These are phyloP conservation scores for Penicillium sp. DNA, from an alignment of 2,329 filamentous ascomycete genomes.

Conservation along the genomic window DNA sequence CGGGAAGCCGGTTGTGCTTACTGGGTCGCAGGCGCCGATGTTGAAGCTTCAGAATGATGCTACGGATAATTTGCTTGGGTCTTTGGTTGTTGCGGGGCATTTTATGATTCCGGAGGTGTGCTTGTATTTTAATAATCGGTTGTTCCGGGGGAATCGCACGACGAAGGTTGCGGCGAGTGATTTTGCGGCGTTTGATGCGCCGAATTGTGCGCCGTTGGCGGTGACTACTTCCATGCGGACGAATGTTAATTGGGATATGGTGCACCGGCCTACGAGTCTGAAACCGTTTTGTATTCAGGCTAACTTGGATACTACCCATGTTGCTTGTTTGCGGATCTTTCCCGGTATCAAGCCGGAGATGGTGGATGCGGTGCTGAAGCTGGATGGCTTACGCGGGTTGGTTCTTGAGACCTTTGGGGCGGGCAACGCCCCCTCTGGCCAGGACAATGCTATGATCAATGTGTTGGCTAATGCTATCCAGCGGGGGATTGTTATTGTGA, in stretches of 20 bases:
- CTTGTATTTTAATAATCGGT: conserved; percentile 87
- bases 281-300: conserved; percentile 72
- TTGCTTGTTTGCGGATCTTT: conserved; percentile 85
- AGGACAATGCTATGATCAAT: conserved; percentile 73
- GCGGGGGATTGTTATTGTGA: conserved; percentile 81
- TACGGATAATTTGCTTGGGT: conserved; percentile 83
- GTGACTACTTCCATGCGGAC: conserved; percentile 78
- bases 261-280: conserved; percentile 71
- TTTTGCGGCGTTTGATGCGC: conserved; percentile 83
- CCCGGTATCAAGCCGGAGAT: conserved; percentile 92
- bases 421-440: conserved; percentile 82
- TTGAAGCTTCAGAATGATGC: conserved; percentile 88
- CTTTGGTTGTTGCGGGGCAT: conserved; percentile 84
- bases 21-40: conserved; percentile 80
- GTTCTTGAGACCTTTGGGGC: conserved; percentile 92
- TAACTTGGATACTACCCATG: conserved; percentile 79
- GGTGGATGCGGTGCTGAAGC: conserved; percentile 76
- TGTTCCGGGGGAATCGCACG: conserved; percentile 83
- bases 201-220: conserved; percentile 80
- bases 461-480: conserved; percentile 75
- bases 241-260: conserved; percentile 75
- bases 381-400: conserved; percentile 75
- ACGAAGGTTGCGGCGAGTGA: conserved; percentile 85
- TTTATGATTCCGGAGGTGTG: conserved; percentile 93
- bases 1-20: conserved; percentile 87